Percentiles rank a stretch among this genome's conserved stretches.
Conservation (phyloP, 164 flowering plant genomes). For the Nymphaea thermarum region DNA sequence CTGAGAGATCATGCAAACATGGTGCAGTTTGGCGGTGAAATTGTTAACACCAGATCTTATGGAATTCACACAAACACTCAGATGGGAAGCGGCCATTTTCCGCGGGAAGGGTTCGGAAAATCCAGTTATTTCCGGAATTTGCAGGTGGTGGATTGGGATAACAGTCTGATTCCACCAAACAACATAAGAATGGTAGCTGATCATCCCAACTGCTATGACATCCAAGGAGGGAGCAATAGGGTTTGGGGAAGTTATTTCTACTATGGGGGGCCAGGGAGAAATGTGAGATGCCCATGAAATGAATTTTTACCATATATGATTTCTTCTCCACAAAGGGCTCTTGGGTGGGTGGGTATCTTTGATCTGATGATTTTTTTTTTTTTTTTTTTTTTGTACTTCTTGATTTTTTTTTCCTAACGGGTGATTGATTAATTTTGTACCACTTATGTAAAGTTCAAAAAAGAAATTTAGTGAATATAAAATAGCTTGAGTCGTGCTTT, state of each 20-base stretch:
- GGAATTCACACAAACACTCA: slow-evolving; percentile 75
- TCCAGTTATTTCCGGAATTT: slow-evolving; percentile 76
- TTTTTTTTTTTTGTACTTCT: too few species aligned
- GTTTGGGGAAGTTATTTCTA: slow-evolving; percentile 87
- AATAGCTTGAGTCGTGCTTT: background rate
- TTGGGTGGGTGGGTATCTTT: background rate
- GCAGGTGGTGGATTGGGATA: slow-evolving; percentile 86
- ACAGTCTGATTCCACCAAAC: slow-evolving; percentile 54
- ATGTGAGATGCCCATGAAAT: slow-evolving; percentile 53
- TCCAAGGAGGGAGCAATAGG: slow-evolving; percentile 49
- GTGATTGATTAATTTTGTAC: background rate
- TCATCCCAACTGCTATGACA: slow-evolving; percentile 74
- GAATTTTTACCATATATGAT: background rate
- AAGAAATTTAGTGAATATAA: background rate
- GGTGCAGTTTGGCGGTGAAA: slow-evolving; percentile 10
- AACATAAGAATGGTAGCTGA: slow-evolving; percentile 64
- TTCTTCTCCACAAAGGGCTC: background rate
- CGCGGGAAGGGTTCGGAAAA: slow-evolving; percentile 69
- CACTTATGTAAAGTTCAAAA: background rate
- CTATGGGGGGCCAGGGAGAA: slow-evolving; percentile 94
- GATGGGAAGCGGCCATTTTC: slow-evolving; percentile 93
- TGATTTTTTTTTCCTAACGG: background rate
- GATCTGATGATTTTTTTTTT: background rate
- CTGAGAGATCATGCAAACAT: slow-evolving; percentile 5
- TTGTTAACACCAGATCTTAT: slow-evolving; percentile 44